Conservation (phyloP, 202 grass and related monocot species). For the Zizania palustris region DNA sequence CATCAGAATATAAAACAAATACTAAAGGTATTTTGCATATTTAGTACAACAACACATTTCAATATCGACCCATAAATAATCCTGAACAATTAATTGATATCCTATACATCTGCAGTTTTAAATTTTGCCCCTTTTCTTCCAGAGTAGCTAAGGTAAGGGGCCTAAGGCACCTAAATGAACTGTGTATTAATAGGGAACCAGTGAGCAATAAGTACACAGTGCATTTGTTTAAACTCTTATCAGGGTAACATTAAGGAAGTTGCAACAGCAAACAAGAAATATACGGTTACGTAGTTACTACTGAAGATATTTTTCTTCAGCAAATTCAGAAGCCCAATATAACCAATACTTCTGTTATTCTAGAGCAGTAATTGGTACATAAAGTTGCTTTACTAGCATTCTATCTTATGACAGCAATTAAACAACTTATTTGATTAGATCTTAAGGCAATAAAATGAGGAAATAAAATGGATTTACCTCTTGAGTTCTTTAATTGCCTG, state of each 20-base stretch:
- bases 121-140: neutral
- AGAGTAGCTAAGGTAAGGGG: neutral
- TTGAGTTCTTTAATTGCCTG: conserved; percentile 77
- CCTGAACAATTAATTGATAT: neutral
- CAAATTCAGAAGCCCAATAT: conserved; percentile 2
- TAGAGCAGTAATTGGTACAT: neutral
- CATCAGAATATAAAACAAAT: conserved; percentile 22
- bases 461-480: conserved; percentile 48
- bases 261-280: neutral
- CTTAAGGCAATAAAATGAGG: neutral
- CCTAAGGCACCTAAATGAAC: neutral
- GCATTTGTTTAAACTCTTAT: conserved; percentile 9
- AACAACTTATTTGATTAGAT: neutral
- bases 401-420: neutral
- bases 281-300: neutral
- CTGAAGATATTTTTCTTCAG: neutral
- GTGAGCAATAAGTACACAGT: neutral
- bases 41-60: neutral
- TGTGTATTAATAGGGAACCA: neutral
- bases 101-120: conserved; percentile 7
- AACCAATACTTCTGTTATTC: neutral
- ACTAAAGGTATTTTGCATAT: neutral
- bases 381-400: neutral
- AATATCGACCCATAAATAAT: neutral
- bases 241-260: conserved; percentile 7